phyloP scores from a whole-genome alignment of 305 asterid species.

The Solanum hybrid region DNA sequence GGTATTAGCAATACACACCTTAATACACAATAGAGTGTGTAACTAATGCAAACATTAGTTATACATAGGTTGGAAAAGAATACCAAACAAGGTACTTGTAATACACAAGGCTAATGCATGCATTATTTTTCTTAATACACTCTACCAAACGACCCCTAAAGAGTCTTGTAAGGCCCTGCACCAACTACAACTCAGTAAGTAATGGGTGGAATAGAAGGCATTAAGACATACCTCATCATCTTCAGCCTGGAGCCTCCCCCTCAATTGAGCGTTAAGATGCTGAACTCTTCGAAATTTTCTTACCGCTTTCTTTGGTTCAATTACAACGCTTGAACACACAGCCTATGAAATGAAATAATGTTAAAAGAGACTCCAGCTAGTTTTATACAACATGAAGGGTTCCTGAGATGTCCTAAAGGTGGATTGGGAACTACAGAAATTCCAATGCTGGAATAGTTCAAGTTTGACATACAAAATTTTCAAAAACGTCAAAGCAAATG shows the following conservation, averaged over 20 bases:
- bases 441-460: background rate
- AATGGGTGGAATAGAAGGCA: background rate
- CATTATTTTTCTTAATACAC: too few relatives aligned
- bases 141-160: background rate
- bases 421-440: background rate
- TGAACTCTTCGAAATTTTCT: conserved; percentile 79
- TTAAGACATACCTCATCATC: conserved; percentile 66
- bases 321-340: conserved; percentile 46
- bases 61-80: too few relatives aligned
- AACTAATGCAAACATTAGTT: too few relatives aligned
- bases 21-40: too few relatives aligned
- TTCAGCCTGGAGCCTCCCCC: conserved; percentile 54
- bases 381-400: background rate
- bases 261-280: conserved; percentile 80
- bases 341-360: conserved; percentile 29
- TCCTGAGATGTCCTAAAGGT: background rate
- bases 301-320: conserved; percentile 72
- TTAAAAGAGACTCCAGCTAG: background rate
- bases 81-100: too few relatives aligned
- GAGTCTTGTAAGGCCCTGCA: background rate
- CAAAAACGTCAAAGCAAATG: background rate
- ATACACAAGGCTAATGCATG: too few relatives aligned
- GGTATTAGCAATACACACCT: too few relatives aligned
- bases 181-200: background rate
- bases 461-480: background rate